Percentiles rank a stretch among this genome's conserved stretches.
phyloP scores from a whole-genome alignment of 345 rosid genomes.

The Geranium rotundifolium region DNA sequence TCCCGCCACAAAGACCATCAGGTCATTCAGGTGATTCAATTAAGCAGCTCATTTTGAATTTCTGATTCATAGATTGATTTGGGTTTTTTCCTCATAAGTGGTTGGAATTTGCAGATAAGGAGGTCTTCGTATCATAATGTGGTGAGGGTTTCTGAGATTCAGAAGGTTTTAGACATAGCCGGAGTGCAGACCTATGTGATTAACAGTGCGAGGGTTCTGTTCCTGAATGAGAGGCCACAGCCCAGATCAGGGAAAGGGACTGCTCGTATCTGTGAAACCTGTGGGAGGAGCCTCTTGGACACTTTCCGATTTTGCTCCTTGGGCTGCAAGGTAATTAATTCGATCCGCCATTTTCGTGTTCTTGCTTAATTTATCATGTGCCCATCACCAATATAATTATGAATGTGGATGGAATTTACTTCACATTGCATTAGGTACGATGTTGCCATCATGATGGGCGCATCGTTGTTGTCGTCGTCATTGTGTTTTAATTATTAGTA shows the following conservation, averaged over 20 bases:
- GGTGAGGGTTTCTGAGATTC: constrained; percentile 76
- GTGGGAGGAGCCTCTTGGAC: constrained; percentile 74
- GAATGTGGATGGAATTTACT: not conserved
- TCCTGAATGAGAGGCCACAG: constrained; percentile 80
- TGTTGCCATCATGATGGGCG: too few relatives aligned
- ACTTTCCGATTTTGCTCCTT: constrained; percentile 83
- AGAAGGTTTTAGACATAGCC: constrained; percentile 54
- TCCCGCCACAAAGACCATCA: constrained; percentile 65
- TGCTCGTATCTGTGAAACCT: constrained; percentile 63
- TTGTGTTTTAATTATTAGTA: too few relatives aligned
- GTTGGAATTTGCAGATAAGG: constrained; percentile 37
- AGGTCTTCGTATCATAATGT: constrained; percentile 88
- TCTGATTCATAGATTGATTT: too few relatives aligned
- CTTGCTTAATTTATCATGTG: not conserved
- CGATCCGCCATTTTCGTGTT: constrained; percentile 2
- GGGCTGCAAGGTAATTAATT: constrained; percentile 71
- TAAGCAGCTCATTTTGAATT: not conserved
- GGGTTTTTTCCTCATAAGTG: too few relatives aligned
- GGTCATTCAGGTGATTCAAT: constrained; percentile 50
- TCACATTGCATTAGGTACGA: too few relatives aligned
- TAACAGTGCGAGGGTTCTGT: constrained; percentile 74
- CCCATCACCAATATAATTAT: too few relatives aligned
- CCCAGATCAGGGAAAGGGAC: constrained; percentile 43
- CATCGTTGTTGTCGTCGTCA: too few relatives aligned
- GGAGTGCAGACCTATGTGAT: constrained; percentile 89